Conservation (phyloP, 345 rosid species). For the Anacardium occidentale region DNA sequence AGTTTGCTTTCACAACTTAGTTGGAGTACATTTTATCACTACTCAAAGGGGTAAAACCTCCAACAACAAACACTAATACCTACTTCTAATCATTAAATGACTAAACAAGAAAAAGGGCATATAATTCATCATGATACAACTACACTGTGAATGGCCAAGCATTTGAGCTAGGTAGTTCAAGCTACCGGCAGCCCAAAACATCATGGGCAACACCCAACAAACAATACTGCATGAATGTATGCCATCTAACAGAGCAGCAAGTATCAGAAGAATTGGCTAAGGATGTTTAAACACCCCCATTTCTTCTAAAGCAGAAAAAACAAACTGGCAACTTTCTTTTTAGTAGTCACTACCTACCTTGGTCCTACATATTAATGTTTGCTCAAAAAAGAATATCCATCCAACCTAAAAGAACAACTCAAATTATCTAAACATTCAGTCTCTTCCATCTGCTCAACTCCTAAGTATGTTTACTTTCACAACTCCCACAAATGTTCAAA, state of each 20-base stretch:
- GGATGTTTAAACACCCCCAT: neutral
- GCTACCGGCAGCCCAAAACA: constrained; percentile 3
- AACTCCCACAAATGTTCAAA: neutral
- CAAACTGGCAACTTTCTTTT: neutral
- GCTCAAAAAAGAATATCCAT: constrained; percentile 6
- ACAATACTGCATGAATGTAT: neutral
- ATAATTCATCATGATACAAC: neutral
- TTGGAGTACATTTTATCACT: constrained; percentile 1
- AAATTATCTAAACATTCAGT: neutral
- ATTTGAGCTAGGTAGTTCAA: neutral
- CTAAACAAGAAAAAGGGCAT: neutral
- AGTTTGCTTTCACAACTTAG: constrained; percentile 3
- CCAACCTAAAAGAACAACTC: neutral
- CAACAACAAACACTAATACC: neutral
- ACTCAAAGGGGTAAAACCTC: neutral
- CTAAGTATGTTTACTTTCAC: neutral
- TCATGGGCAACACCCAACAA: neutral
- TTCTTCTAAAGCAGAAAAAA: neutral
- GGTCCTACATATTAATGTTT: neutral
- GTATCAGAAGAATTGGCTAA: neutral
- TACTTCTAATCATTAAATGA: constrained; percentile 11
- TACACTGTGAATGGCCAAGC: neutral
- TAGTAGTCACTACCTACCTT: constrained; percentile 2
- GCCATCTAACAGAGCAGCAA: neutral
- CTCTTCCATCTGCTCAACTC: constrained; percentile 1